Evolutionary conservation across 2,329 filamentous ascomycete genomes (phyloP), one percentile per base, ranked within the genome.

Genomic region (Fusarium fracticaudum): DNA sequence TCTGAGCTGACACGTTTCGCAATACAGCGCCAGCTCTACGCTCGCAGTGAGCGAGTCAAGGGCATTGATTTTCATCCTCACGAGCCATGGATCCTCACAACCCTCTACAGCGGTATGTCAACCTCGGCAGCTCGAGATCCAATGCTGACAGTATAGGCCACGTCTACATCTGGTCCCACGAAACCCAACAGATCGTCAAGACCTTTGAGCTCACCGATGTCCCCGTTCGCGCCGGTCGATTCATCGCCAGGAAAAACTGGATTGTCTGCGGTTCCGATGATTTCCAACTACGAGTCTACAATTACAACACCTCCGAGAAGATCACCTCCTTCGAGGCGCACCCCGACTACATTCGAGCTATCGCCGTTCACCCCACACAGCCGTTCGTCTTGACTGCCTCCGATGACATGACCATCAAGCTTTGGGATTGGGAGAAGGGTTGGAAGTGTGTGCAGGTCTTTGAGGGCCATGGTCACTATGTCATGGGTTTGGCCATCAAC

Each of bases 261-360:
- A 97, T 98, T 78, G 94, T 97, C 63, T 96, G 94, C 85, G 96
- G 96, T 81, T 99, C 93, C 77, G 94, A 97, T 86, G 94, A 98
- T 86, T 97, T 97, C 86, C 89, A 91, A 81, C 83, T 91, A 61
- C 93, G 96, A 78, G 94, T 97, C 74, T 97, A 98, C 90, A 98
- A 99, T 87, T 99, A 98, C 89, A 98, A 99, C 86, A 99, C 96
- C 61, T 97, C 94, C 69, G 96, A 99, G 85, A 98, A 98, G 90
- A 96, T 98, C 80, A 96, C 95, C 61, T 94, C 94, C 22, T 98
- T 98, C 84, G 96, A 98, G 86, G 96, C 95, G 59, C 96, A 99
- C 82, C 96, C 96, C 70, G 96, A 99, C 84, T 99, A 99, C 81
- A 98, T 99, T 82, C 94, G 96, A 79, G 95, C 96, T 58, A 98